Evolutionary conservation across 768 basidiomycete species (phyloP).

Genomic region (Amanita subjunquillea): DNA sequence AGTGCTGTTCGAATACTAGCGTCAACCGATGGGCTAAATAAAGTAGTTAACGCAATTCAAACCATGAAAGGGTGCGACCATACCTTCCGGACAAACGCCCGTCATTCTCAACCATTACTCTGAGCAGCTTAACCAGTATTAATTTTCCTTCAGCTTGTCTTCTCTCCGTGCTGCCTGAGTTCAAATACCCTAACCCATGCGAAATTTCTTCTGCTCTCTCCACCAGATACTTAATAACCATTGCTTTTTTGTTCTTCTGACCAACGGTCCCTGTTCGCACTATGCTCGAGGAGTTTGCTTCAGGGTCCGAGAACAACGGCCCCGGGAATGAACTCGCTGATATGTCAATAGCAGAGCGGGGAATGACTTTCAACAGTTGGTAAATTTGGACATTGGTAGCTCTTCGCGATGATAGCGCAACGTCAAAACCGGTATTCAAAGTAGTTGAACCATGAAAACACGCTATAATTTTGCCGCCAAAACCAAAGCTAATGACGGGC

Average conservation of each 20-base stretch:
- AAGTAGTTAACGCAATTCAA: neutral
- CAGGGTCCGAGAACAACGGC: conserved; percentile 74
- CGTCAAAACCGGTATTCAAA: conserved; percentile 66
- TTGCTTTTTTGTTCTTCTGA: conserved; percentile 79
- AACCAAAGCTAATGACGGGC: conserved; percentile 84
- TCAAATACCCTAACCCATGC: conserved; percentile 64
- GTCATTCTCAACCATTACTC: conserved; percentile 80
- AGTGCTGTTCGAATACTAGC: conserved; percentile 64
- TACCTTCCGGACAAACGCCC: conserved; percentile 83
- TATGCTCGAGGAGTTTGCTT: conserved; percentile 50
- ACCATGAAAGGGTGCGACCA: neutral
- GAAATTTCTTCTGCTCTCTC: conserved; percentile 69
- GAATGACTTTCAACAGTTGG: conserved; percentile 56
- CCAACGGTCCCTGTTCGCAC: conserved; percentile 58
- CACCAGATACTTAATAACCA: conserved; percentile 68
- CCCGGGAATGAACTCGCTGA: conserved; percentile 68
- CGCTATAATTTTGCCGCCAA: conserved; percentile 84
- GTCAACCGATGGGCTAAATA: conserved; percentile 51
- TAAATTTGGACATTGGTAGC: conserved; percentile 64
- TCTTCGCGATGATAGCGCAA: conserved; percentile 61
- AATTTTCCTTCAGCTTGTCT: conserved; percentile 68
- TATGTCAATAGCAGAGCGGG: conserved; percentile 49
- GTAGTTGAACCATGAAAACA: conserved; percentile 73
- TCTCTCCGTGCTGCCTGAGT: conserved; percentile 37
- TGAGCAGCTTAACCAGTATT: conserved; percentile 62